phyloP scores from a whole-genome alignment of 2,329 filamentous ascomycete species.

The Aspergillus glaucus region DNA sequence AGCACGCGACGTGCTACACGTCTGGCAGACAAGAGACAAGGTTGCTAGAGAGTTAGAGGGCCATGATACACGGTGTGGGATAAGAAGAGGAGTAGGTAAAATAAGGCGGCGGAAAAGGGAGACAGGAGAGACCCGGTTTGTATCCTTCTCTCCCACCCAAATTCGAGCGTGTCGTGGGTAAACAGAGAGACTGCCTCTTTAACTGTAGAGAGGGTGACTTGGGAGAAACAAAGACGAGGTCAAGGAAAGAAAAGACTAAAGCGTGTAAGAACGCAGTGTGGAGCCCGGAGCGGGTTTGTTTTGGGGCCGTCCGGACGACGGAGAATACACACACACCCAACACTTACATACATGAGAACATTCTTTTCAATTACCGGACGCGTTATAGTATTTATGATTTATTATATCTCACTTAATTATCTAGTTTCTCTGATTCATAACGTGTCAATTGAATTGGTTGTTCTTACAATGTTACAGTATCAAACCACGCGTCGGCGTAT shows the following conservation, averaged over 20 bases:
- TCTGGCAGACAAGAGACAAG: slow-evolving; percentile 24
- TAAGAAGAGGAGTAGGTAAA: slow-evolving; percentile 7
- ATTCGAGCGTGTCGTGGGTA: neutral
- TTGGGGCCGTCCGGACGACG: slow-evolving; percentile 24
- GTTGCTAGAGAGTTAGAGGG: slow-evolving; percentile 5
- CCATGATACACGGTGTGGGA: slow-evolving; percentile 1
- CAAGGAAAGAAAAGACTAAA: slow-evolving; percentile 16
- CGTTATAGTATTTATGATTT: neutral
- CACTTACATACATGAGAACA: slow-evolving; percentile 17
- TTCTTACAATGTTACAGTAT: no score
- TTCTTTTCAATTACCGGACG: slow-evolving; percentile 17
- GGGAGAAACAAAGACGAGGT: slow-evolving; percentile 5
- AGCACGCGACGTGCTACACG: slow-evolving; percentile 38
- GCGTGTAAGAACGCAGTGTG: slow-evolving; percentile 19
- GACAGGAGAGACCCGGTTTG: slow-evolving; percentile 6
- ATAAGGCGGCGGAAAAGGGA: slow-evolving; percentile 4
- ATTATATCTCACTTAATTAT: neutral
- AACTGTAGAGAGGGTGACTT: neutral
- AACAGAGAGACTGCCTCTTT: neutral
- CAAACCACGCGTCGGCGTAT: no score
- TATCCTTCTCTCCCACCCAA: neutral
- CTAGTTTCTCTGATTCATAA: neutral
- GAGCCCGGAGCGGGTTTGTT: slow-evolving; percentile 29
- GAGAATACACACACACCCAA: slow-evolving; percentile 29
- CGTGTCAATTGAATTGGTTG: no score